phyloP scores from a whole-genome alignment of 2,329 filamentous ascomycete genomes.

The Graphiopsis chlorocephala region DNA sequence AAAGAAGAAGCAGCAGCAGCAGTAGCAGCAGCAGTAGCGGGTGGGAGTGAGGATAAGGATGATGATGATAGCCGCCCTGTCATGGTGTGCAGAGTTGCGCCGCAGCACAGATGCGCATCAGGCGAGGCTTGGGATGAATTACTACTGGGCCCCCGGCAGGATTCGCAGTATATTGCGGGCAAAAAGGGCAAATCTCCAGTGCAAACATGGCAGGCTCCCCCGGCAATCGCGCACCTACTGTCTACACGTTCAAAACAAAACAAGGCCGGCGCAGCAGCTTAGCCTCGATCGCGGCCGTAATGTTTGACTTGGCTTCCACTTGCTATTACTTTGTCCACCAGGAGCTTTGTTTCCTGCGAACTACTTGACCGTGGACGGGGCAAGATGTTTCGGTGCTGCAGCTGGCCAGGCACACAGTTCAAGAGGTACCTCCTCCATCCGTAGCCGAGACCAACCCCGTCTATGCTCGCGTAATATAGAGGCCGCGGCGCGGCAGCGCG shows the following conservation, averaged over 20 bases:
- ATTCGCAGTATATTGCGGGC: background rate
- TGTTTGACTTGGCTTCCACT: background rate
- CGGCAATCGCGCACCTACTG: background rate
- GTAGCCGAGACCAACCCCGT: conserved; percentile 1
- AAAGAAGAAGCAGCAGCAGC: background rate
- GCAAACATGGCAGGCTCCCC: background rate
- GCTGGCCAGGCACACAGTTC: too few species aligned
- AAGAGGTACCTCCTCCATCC: background rate
- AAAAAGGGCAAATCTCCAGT: background rate
- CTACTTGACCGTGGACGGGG: too few species aligned
- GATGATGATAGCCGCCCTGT: background rate
- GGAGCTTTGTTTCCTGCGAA: too few species aligned
- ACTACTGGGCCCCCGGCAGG: background rate
- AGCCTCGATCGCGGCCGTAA: background rate
- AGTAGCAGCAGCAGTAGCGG: background rate
- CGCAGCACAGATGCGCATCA: background rate
- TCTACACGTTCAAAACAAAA: background rate
- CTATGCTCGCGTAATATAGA: background rate
- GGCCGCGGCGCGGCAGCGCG: background rate
- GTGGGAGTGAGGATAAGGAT: background rate
- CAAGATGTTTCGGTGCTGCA: too few species aligned
- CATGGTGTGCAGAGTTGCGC: background rate
- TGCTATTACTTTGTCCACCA: too few species aligned
- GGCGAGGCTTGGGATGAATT: background rate
- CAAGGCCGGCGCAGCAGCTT: background rate